phyloP scores from a whole-genome alignment of 2,329 filamentous ascomycete species.

The Penicillium sp. region DNA sequence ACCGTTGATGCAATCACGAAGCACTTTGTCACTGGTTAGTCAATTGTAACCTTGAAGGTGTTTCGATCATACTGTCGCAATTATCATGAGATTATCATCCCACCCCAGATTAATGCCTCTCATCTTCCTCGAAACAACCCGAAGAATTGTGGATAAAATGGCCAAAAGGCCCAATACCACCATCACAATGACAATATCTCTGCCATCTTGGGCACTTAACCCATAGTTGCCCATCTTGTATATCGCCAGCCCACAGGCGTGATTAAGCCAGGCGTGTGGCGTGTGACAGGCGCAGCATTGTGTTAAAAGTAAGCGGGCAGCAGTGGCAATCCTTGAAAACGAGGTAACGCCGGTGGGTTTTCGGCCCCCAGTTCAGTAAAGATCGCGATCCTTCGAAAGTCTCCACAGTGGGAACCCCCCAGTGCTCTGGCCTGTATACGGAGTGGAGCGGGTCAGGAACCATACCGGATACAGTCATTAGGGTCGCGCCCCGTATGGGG shows the following conservation, averaged over 20 bases:
- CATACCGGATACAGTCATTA: too few species aligned
- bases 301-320: too few species aligned
- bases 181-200: conserved; percentile 1
- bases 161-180: background rate
- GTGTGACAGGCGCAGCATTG: too few species aligned
- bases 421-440: too few species aligned
- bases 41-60: background rate
- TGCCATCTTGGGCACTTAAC: background rate
- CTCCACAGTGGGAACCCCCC: background rate
- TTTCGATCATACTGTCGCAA: background rate
- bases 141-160: background rate
- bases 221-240: background rate
- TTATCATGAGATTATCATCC: conserved; percentile 4
- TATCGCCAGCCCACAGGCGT: too few species aligned
- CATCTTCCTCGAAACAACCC: conserved; percentile 1
- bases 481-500: too few species aligned
- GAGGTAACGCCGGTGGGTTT: too few species aligned
- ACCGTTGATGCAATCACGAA: conserved; percentile 1
- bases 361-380: background rate
- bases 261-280: too few species aligned
- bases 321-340: too few species aligned
- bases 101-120: background rate
- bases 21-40: background rate
- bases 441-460: too few species aligned
- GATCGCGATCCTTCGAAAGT: background rate